A percentile compares a stretch with the other conserved stretches of the same genome.
phyloP scores from a whole-genome alignment of 768 basidiomycete species.

The Auricularia sp. region DNA sequence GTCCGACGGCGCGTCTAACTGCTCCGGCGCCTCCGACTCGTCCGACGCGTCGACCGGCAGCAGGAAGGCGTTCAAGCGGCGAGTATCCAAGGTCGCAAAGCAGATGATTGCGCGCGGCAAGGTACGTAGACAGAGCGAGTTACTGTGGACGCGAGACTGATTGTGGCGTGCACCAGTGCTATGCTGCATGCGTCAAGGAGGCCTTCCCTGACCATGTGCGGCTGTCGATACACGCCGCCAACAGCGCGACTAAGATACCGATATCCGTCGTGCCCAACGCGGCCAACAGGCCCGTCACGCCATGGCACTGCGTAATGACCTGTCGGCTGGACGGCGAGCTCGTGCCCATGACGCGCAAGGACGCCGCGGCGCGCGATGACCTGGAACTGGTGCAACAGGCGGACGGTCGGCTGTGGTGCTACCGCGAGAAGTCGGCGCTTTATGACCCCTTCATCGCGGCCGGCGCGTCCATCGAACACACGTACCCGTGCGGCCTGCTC shows the following conservation, averaged over 20 bases:
- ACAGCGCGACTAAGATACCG: not conserved
- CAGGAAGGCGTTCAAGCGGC: not conserved
- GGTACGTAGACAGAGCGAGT: not conserved
- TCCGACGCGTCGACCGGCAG: too few relatives aligned
- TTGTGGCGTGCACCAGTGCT: not conserved
- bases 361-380: too few relatives aligned
- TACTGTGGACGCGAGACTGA: not conserved
- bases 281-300: not conserved
- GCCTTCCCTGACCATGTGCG: not conserved
- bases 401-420: not conserved
- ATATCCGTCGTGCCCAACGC: not conserved
- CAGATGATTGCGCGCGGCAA: not conserved
- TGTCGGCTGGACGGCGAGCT: not conserved
- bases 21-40: too few relatives aligned
- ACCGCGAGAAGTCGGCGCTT: not conserved
- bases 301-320: not conserved
- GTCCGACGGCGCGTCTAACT: not conserved
- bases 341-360: not conserved
- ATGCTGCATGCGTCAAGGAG: not conserved
- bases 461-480: not conserved
- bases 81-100: not conserved
- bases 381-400: not conserved
- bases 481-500: not conserved
- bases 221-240: not conserved
- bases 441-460: not conserved